Conservation (phyloP, 768 basidiomycete genomes). For the Pholiota conissans region DNA sequence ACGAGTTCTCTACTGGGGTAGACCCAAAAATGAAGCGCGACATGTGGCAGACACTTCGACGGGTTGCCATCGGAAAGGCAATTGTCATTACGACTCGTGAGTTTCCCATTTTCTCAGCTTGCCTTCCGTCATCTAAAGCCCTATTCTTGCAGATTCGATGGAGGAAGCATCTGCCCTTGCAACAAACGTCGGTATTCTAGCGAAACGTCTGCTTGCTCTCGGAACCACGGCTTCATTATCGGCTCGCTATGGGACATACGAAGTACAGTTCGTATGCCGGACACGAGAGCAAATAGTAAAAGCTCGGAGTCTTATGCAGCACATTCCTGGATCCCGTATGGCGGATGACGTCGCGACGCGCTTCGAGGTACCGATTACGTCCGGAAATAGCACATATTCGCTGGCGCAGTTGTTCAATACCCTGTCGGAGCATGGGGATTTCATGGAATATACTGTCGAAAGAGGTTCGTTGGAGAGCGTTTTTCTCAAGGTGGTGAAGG, state of each 20-base stretch:
- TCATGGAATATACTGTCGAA: slow-evolving; percentile 5
- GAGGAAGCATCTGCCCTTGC: slow-evolving; percentile 26
- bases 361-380: slow-evolving; percentile 62
- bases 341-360: slow-evolving; percentile 65
- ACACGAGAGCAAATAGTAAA: slow-evolving; percentile 43
- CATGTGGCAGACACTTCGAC: slow-evolving; percentile 76
- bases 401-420: slow-evolving; percentile 4
- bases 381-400: neutral
- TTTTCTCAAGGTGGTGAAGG: slow-evolving; percentile 8
- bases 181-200: slow-evolving; percentile 24
- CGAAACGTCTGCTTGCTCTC: slow-evolving; percentile 22
- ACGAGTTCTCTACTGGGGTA: slow-evolving; percentile 82
- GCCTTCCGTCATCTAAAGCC: neutral
- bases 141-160: slow-evolving; percentile 27
- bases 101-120: slow-evolving; percentile 20
- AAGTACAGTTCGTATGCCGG: slow-evolving; percentile 61
- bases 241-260: slow-evolving; percentile 27
- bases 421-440: neutral
- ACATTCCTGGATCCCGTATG: slow-evolving; percentile 51
- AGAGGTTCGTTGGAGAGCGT: slow-evolving; percentile 7
- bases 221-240: slow-evolving; percentile 20
- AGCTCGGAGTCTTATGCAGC: slow-evolving; percentile 51
- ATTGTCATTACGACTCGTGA: slow-evolving; percentile 71
- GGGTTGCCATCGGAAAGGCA: slow-evolving; percentile 64
- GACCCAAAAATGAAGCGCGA: slow-evolving; percentile 83